Percentiles rank a stretch among this genome's conserved stretches.
Conservation (phyloP, 2,329 filamentous ascomycete species). For the Daldinia sp. region DNA sequence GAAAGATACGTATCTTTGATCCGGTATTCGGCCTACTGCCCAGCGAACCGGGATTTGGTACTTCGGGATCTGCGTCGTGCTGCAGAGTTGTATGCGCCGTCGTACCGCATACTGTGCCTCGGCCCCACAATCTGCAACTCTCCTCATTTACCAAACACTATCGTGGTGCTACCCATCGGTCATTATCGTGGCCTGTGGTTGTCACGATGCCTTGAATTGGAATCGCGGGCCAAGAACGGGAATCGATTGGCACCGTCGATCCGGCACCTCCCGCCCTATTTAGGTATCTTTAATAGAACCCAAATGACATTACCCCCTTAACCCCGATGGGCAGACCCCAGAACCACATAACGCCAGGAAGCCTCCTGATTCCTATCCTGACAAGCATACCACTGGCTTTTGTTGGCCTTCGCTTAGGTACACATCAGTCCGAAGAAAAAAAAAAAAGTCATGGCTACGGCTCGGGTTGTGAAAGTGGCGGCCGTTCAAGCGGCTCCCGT, state of each 20-base stretch:
- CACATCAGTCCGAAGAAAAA: conserved; percentile 15
- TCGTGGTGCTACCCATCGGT: conserved; percentile 22
- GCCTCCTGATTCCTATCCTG: conserved; percentile 7
- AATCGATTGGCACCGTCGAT: conserved; percentile 17
- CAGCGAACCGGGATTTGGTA: conserved; percentile 36
- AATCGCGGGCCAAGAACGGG: conserved; percentile 14
- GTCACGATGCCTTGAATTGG: neutral
- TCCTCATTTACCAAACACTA: conserved; percentile 25
- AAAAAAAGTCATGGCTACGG: conserved; percentile 31
- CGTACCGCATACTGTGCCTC: conserved; percentile 25
- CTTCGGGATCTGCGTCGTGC: conserved; percentile 38
- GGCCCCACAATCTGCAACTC: conserved; percentile 30
- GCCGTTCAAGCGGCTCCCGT: conserved; percentile 53
- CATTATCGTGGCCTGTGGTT: conserved; percentile 12
- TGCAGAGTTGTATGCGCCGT: conserved; percentile 35
- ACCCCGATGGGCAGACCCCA: conserved; percentile 16
- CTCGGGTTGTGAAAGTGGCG: conserved; percentile 48
- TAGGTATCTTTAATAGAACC: neutral
- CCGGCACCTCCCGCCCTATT: conserved; percentile 23
- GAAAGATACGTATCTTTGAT: conserved; percentile 12
- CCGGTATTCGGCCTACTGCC: conserved; percentile 34
- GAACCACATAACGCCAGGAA: neutral
- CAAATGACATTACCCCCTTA: neutral
- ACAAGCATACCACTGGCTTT: conserved; percentile 6
- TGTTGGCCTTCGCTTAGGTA: too few species aligned